Base-by-base conservation (phyloP, 2,329 filamentous ascomycete species). In the Microdochium trichocladiopsis region DNA sequence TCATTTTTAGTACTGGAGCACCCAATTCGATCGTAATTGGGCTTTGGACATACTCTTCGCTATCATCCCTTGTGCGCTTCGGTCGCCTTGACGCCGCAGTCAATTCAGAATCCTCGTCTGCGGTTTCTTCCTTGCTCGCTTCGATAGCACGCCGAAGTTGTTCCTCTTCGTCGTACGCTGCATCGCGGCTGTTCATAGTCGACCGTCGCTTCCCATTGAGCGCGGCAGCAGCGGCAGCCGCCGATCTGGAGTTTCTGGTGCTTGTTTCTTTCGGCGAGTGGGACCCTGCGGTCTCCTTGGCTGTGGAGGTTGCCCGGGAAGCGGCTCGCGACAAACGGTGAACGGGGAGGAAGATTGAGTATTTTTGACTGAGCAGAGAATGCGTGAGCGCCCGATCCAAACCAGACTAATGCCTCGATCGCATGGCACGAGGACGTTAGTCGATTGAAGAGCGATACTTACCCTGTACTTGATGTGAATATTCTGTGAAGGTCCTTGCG, bases 181-280 rank as follows among this genome's bases (percentile, higher is more conserved):
- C 92, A 67, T 91, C 88, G 56, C 93, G 84, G 67, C 94, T 99
- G 65, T 97, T 96, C 90, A 97, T 96, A 6, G 94, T 99, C 21
- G 91, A 96, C 25, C 94, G 83, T 54, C 94, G 83, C 68, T 96
- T 97, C 36, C 86, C 84, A 50, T 82, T 79, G 11, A 71, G 66
- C 1, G 75, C 71, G 10, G 70, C 69, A 47, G 76, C 78, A 58
- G 51, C 49, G 2, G 48, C 48, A 4, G 49, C 56, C 16, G 61
- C 63, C 51, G 74, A 74, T 48, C 76, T 82, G 57, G 72, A 80
- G 64, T 67, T 82, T 71, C 81, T 83, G 60, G 72, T 74, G 61
- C 74, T 76, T 60, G 73, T 78, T 64, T 69, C 72, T 64, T 76
- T 79, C 53, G 75, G 78, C 25, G 47, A 48, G 24, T 48, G 47